Evolutionary conservation across 345 rosid genomes (phyloP).

Genomic region (Gossypium turneri): DNA sequence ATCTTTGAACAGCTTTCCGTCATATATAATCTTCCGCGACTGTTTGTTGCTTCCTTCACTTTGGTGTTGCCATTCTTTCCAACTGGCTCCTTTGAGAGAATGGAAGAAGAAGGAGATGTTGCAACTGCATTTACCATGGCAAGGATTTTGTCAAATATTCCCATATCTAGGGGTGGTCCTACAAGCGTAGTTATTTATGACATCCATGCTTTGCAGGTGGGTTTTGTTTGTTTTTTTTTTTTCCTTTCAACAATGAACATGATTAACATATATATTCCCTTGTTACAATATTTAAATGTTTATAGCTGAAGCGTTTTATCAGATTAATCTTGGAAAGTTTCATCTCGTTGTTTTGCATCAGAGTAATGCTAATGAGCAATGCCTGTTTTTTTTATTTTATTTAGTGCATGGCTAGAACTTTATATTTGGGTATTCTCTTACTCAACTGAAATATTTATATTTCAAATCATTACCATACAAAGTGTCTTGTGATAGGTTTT

Average conservation of each 20-base stretch:
- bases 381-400: background rate
- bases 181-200: conserved; percentile 94
- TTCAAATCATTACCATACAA: background rate
- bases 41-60: conserved; percentile 89
- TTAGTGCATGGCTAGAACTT: background rate
- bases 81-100: conserved; percentile 94
- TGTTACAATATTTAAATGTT: background rate
- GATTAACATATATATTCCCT: background rate
- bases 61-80: conserved; percentile 96
- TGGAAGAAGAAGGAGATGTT: conserved; percentile 99
- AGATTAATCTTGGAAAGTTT: background rate
- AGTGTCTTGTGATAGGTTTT: background rate
- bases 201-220: conserved; percentile 93
- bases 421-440: background rate
- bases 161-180: conserved; percentile 96
- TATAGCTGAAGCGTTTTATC: background rate
- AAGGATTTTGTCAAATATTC: conserved; percentile 87
- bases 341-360: background rate
- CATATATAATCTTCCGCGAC: conserved; percentile 84
- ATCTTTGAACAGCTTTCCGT: conserved; percentile 96
- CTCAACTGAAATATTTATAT: background rate
- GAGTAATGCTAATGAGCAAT: too few relatives aligned
- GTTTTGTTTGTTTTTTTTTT: background rate
- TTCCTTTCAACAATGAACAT: background rate
- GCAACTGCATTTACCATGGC: conserved; percentile 99